phyloP scores from a whole-genome alignment of 805 yeast genomes.

The Hanseniaspora lindneri region DNA sequence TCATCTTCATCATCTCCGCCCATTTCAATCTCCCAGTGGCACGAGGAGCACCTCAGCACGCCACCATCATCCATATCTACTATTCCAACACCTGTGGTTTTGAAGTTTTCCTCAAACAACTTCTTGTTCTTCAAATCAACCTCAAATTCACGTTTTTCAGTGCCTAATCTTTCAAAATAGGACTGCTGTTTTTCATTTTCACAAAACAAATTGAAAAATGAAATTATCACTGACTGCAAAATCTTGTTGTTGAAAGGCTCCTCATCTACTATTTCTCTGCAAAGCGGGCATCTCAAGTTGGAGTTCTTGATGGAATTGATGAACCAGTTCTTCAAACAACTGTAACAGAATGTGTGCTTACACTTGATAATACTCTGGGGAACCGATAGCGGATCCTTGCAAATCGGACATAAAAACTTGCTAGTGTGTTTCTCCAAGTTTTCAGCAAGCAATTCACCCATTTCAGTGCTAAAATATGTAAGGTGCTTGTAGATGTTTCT shows the following conservation, averaged over 20 bases:
- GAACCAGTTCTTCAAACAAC: constrained; percentile 54
- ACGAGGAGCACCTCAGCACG: constrained; percentile 58
- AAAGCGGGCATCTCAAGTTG: constrained; percentile 49
- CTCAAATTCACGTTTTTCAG: constrained; percentile 28
- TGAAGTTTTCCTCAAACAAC: constrained; percentile 42
- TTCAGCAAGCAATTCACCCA: neutral
- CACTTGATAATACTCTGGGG: constrained; percentile 51
- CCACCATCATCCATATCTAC: constrained; percentile 53
- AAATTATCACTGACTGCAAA: constrained; percentile 36
- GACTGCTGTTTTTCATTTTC: constrained; percentile 20
- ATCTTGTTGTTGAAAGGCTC: constrained; percentile 45
- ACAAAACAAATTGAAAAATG: constrained; percentile 27
- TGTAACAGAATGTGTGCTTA: constrained; percentile 68
- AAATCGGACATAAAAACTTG: constrained; percentile 42
- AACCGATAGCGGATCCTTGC: constrained; percentile 55
- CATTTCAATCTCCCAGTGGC: constrained; percentile 60
- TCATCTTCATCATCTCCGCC: constrained; percentile 33
- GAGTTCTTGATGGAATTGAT: constrained; percentile 32
- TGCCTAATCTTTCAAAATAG: constrained; percentile 2
- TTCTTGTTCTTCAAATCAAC: constrained; percentile 31
- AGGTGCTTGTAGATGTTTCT: too few species aligned
- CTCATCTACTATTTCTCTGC: constrained; percentile 39
- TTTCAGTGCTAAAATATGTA: too few species aligned
- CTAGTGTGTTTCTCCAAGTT: constrained; percentile 22
- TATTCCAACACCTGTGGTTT: constrained; percentile 38